Conservation (phyloP, 2,329 filamentous ascomycete genomes). For the Monosporascus sp. region DNA sequence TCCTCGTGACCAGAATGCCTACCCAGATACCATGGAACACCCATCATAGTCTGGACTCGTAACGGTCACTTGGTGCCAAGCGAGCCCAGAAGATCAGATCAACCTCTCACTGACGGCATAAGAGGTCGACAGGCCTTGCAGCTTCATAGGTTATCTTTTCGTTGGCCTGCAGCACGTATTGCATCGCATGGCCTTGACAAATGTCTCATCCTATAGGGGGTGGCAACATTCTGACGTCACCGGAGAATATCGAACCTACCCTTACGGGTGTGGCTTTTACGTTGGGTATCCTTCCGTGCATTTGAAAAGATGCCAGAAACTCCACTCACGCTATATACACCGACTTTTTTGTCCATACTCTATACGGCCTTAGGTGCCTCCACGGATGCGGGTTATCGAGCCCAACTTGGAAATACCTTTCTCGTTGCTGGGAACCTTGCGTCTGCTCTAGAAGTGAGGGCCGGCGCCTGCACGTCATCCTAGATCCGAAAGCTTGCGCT, state of each 20-base stretch:
- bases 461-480: background rate
- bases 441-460: background rate
- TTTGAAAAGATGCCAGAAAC: background rate
- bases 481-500: background rate
- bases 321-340: slow-evolving; percentile 19
- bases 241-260: background rate
- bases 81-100: background rate
- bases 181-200: background rate
- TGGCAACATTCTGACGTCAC: background rate
- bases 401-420: background rate
- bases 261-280: background rate
- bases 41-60: background rate
- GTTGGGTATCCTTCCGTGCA: background rate
- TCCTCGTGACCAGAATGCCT: background rate
- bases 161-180: background rate
- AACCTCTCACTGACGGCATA: background rate
- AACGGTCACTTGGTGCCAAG: background rate
- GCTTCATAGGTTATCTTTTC: background rate
- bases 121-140: background rate
- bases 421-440: background rate
- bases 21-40: background rate
- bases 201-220: background rate
- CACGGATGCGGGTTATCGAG: background rate
- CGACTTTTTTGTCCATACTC: slow-evolving; percentile 22
- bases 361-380: background rate